Evolutionary conservation across 1,284 basidiomycete genomes (phyloP), one percentile per base, ranked within the genome.

Genomic region (Peniophora sp.): DNA sequence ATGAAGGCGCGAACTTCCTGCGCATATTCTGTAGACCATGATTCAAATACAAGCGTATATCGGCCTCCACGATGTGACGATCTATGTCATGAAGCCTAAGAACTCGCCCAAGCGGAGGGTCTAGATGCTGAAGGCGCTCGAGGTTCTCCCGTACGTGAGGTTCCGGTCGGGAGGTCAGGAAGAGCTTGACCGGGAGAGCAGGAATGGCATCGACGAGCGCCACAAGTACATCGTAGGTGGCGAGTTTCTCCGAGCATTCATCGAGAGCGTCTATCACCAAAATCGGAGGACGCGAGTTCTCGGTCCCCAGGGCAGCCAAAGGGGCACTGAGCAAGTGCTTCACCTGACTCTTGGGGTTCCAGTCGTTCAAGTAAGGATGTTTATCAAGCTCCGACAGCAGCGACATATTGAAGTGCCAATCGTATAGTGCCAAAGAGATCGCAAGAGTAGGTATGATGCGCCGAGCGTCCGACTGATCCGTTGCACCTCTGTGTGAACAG

Each of bases 401-500:
- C 6, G 43, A 10, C 43, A 8, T 8, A 9, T 20, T 9, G 23
- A 23, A 45, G 10, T n/a, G 12, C n/a, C 20, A 15, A 20, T 15
- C 12, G 10, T 23, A n/a, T 22, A 14, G 20, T 24, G 43, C 43
- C 12, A 45, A 9, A 15, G 18, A 24, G 10, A 10, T n/a, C 2
- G 43, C 10, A 1, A 45, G 18, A 3, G 43, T 45, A 2, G 43
- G 43, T 22, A 45, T 14, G 20, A 45, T 24, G 18, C 14, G 43
- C 20, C 23, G 14, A 20, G 23, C 20, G 3, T 45, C 43, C 9
- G 12, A 2, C 14, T 15, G 43, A 1, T 22, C 20, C 14, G 10
- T 20, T 2, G 12, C 8, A 10, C 18, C 23, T 15, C 15, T 15
- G 9, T 55, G 53, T 22, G 58, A 58, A 47, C 57, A 61, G 46